A percentile compares a stretch with the other conserved stretches of the same genome.
Conservation (phyloP, 768 basidiomycete species). For the Leccinum fibrillosum region DNA sequence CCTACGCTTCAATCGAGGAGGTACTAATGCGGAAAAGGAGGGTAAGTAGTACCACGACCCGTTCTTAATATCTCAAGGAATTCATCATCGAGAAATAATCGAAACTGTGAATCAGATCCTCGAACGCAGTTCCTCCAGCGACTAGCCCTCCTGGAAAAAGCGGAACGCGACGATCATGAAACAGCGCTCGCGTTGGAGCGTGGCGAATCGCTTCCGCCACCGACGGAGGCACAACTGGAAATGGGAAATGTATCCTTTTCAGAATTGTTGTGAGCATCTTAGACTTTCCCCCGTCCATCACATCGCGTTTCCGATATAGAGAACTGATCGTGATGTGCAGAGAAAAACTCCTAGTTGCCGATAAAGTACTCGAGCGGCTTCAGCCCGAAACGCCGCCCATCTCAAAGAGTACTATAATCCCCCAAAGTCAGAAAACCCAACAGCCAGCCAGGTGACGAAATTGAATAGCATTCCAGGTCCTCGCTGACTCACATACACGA, state of each 20-base stretch:
- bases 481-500: not conserved
- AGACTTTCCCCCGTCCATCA: too few relatives aligned
- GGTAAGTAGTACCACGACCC: constrained; percentile 2
- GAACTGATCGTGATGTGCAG: constrained; percentile 1
- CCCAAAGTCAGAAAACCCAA: not conserved
- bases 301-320: too few relatives aligned
- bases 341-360: constrained; percentile 11
- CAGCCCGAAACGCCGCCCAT: not conserved
- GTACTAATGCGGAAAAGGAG: not conserved
- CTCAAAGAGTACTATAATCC: not conserved
- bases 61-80: not conserved
- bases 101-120: constrained; percentile 6
- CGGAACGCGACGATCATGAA: constrained; percentile 15
- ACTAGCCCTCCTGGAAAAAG: constrained; percentile 13
- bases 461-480: not conserved
- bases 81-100: not conserved
- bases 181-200: constrained; percentile 33
- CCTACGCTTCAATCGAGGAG: not conserved
- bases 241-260: constrained; percentile 12
- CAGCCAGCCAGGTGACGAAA: not conserved
- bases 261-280: constrained; percentile 12
- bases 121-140: not conserved
- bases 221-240: constrained; percentile 19
- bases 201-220: constrained; percentile 23
- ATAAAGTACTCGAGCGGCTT: not conserved